Conservation (phyloP, 352 stramenopile species). For the Globisporangium uncinulatum region DNA sequence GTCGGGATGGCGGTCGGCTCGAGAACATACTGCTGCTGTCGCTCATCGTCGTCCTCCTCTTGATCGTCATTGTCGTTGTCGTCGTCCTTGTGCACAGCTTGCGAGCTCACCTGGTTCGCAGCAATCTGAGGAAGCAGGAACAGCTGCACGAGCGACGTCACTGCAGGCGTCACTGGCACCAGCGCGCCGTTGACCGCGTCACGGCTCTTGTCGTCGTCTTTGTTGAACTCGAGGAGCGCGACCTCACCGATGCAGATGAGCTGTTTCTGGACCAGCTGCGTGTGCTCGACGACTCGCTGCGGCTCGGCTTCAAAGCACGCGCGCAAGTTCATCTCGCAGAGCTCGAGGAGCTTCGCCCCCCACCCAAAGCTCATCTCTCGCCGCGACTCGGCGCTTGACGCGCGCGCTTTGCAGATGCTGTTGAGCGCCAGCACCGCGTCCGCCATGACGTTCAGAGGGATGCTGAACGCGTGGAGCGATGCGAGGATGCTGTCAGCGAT, state of each 20-base stretch:
- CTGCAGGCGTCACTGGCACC: conserved; percentile 34
- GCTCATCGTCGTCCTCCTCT: conserved; percentile 15
- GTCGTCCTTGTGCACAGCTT: conserved; percentile 12
- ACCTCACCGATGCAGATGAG: conserved; percentile 79
- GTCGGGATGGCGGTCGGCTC: conserved; percentile 48
- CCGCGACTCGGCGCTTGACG: conserved; percentile 40
- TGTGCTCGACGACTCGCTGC: conserved; percentile 46
- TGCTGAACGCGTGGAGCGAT: conserved; percentile 69
- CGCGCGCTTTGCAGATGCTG: conserved; percentile 76
- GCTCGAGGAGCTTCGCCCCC: conserved; percentile 53
- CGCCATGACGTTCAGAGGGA: conserved; percentile 72
- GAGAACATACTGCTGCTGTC: conserved; percentile 2
- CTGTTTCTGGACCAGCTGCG: conserved; percentile 63
- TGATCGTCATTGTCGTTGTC: conserved; percentile 20
- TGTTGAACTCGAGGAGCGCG: conserved; percentile 71
- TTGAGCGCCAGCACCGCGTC: conserved; percentile 69
- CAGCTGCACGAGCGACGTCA: conserved; percentile 68
- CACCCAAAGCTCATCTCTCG: conserved; percentile 60
- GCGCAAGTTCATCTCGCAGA: conserved; percentile 58
- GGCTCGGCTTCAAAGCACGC: conserved; percentile 54
- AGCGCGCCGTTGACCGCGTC: conserved; percentile 35
- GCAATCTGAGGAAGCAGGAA: conserved; percentile 71
- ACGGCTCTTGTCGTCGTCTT: conserved; percentile 60
- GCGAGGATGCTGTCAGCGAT: conserved; percentile 70
- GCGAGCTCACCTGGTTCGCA: conserved; percentile 9